These are phyloP conservation scores for Pisolithus microcarpus DNA, from an alignment of 768 basidiomycete genomes.

Conservation along the genomic window DNA sequence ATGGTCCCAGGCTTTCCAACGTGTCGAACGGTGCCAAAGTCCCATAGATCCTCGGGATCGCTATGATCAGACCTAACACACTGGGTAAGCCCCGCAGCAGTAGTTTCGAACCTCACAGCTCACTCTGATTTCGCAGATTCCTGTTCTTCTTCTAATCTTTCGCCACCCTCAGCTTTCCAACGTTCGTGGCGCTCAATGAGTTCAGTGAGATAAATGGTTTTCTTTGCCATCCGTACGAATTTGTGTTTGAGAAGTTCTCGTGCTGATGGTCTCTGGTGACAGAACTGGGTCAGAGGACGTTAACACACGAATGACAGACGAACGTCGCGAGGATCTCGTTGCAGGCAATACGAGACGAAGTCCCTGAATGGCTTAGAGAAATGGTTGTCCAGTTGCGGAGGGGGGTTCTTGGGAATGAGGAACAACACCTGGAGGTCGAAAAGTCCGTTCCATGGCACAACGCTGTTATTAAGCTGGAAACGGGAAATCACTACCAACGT, in stretches of 20 bases:
- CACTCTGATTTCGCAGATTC: conserved; percentile 60
- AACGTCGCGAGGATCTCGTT: conserved; percentile 85
- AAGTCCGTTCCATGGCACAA: not conserved
- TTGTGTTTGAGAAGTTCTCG: conserved; percentile 94
- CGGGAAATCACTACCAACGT: conserved; percentile 10
- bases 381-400: conserved; percentile 80
- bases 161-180: conserved; percentile 88
- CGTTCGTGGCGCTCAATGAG: conserved; percentile 91
- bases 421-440: conserved; percentile 68
- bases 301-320: not conserved
- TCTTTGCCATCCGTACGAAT: conserved; percentile 91
- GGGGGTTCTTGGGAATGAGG: conserved; percentile 96
- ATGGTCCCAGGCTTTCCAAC: conserved; percentile 53
- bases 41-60: conserved; percentile 86
- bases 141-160: conserved; percentile 65
- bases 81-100: not conserved
- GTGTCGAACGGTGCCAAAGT: conserved; percentile 93
- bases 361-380: conserved; percentile 93
- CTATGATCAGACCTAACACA: conserved; percentile 40
- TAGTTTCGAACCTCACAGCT: conserved; percentile 18
- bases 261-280: conserved; percentile 79
- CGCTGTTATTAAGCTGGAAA: not conserved
- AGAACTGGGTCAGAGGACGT: conserved; percentile 12
- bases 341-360: conserved; percentile 88
- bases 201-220: conserved; percentile 90